A percentile compares a stretch with the other conserved stretches of the same genome.
These are phyloP conservation scores for Penicillium sp. DNA, from an alignment of 2,329 filamentous ascomycete species.

Conservation along the genomic window DNA sequence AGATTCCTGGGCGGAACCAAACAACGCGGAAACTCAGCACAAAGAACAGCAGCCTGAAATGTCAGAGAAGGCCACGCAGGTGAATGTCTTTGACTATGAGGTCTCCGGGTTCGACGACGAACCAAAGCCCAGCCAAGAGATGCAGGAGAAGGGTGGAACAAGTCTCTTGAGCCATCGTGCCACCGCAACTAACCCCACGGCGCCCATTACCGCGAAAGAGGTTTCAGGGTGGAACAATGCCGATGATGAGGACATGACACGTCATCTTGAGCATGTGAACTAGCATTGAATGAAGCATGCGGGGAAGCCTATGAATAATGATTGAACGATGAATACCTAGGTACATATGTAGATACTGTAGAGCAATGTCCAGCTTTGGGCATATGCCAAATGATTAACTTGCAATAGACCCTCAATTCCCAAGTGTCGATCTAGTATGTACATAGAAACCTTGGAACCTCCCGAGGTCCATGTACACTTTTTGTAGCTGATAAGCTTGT, in stretches of 20 bases:
- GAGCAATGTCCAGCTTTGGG: background rate
- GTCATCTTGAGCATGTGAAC: conserved; percentile 17
- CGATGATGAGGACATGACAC: conserved; percentile 13
- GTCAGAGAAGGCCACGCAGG: conserved; percentile 16
- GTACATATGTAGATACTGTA: conserved; percentile 4
- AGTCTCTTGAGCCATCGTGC: conserved; percentile 22
- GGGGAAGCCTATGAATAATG: conserved; percentile 19
- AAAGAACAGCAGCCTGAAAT: conserved; percentile 1
- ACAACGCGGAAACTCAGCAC: background rate
- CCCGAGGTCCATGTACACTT: background rate
- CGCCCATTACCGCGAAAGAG: conserved; percentile 11
- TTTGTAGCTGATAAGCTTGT: conserved; percentile 11
- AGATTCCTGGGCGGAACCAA: conserved; percentile 6
- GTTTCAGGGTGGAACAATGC: conserved; percentile 10
- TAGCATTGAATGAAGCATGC: conserved; percentile 3
- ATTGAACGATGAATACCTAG: conserved; percentile 16
- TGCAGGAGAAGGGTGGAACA: conserved; percentile 38
- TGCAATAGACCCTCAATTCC: background rate
- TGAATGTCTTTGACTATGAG: conserved; percentile 44
- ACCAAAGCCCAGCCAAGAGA: conserved; percentile 34
- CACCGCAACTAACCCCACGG: conserved; percentile 8
- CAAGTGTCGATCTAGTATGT: background rate
- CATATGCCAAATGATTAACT: no score
- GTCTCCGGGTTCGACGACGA: conserved; percentile 40
- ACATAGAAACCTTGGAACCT: background rate